These are phyloP conservation scores for Gracilaria caudata DNA, from an alignment of 23 red algal species.

Conservation along the genomic window DNA sequence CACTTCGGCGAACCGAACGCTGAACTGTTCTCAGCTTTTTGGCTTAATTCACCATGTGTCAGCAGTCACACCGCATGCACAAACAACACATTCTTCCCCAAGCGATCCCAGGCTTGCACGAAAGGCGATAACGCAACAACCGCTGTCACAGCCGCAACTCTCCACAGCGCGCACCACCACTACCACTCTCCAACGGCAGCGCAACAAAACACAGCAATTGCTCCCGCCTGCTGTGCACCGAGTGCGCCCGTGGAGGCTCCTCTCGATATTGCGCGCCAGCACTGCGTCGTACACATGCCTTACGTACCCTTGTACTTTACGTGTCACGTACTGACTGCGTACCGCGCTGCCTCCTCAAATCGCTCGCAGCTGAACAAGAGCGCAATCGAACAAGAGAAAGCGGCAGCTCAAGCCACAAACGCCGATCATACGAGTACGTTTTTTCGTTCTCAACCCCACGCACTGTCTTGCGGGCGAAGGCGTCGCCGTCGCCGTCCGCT, in stretches of 20 bases:
- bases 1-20: neutral
- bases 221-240: neutral
- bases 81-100: neutral
- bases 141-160: too few species aligned
- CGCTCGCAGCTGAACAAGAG: too few species aligned
- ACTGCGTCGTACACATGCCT: neutral
- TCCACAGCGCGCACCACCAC: neutral
- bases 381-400: too few species aligned
- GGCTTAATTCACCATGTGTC: conserved; percentile 14
- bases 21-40: neutral
- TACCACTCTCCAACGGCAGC: neutral
- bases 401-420: too few species aligned
- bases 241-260: too few species aligned
- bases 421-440: too few species aligned
- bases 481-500: too few species aligned
- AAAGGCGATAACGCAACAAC: neutral
- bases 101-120: neutral
- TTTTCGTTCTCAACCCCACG: too few species aligned
- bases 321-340: too few species aligned
- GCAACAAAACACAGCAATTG: neutral
- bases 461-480: too few species aligned
- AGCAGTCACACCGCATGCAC: neutral
- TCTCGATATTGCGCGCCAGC: neutral
- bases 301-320: too few species aligned
- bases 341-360: too few species aligned